Conservation (phyloP, 2,329 filamentous ascomycete genomes). For the Alternaria angustiovoidea region DNA sequence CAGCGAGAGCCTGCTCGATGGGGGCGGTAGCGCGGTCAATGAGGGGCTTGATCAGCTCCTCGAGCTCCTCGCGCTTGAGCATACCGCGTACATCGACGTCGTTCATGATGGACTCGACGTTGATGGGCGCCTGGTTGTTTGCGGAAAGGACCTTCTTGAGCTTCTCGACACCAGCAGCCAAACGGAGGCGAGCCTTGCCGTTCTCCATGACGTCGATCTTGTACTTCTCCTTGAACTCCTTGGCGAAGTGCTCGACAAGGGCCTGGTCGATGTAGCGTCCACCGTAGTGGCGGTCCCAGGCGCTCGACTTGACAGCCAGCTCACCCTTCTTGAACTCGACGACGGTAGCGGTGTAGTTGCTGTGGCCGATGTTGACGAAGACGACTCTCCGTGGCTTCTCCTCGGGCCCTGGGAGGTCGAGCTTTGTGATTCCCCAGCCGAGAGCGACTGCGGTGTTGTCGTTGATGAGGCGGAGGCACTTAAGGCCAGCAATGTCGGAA, state of each 20-base stretch:
- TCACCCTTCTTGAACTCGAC: constrained; percentile 98
- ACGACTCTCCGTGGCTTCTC: constrained; percentile 91
- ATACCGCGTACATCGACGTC: constrained; percentile 89
- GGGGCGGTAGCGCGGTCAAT: constrained; percentile 75
- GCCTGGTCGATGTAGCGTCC: constrained; percentile 97
- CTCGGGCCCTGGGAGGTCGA: constrained; percentile 85
- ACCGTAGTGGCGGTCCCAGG: constrained; percentile 95
- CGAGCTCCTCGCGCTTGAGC: constrained; percentile 93
- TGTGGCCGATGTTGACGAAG: constrained; percentile 95
- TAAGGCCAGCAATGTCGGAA: constrained; percentile 90
- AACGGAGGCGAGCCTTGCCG: constrained; percentile 86
- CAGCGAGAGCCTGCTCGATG: constrained; percentile 90
- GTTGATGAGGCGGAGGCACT: constrained; percentile 93
- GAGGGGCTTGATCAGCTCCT: constrained; percentile 86
- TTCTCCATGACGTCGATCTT: constrained; percentile 95
- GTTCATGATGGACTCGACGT: constrained; percentile 99
- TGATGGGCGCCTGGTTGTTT: constrained; percentile 90
- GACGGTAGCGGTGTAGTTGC: constrained; percentile 92
- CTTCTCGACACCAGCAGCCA: constrained; percentile 90
- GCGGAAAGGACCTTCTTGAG: constrained; percentile 98
- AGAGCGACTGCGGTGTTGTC: constrained; percentile 96
- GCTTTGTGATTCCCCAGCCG: constrained; percentile 97
- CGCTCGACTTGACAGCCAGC: constrained; percentile 88
- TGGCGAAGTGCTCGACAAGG: constrained; percentile 90
- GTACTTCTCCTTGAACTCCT: constrained; percentile 97